Percentiles rank a stretch among this genome's conserved stretches.
These are phyloP conservation scores for Diplodia sapinea DNA, from an alignment of 2,329 filamentous ascomycete genomes.

Conservation along the genomic window DNA sequence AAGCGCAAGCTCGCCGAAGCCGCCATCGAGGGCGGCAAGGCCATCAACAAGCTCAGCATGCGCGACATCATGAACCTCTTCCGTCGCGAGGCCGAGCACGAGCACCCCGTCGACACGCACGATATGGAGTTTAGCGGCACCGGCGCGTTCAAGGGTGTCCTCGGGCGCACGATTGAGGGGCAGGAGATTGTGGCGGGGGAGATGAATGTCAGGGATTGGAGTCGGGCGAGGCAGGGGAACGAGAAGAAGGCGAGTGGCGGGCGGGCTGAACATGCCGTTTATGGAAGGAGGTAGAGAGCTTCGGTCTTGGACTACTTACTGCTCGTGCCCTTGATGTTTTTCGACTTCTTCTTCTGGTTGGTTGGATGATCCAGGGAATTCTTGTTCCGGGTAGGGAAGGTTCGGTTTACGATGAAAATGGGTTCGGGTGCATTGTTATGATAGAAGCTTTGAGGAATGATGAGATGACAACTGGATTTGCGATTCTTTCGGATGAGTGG, in stretches of 20 bases:
- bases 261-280: slow-evolving; percentile 49
- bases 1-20: slow-evolving; percentile 91
- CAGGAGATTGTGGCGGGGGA: slow-evolving; percentile 33
- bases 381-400: not conserved
- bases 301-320: not conserved
- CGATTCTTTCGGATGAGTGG: not conserved
- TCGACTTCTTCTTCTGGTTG: not conserved
- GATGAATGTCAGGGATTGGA: slow-evolving; percentile 36
- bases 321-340: not conserved
- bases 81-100: slow-evolving; percentile 67
- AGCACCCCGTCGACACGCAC: slow-evolving; percentile 34
- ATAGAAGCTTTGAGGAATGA: not conserved
- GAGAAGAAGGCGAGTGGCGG: slow-evolving; percentile 41
- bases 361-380: not conserved
- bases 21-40: slow-evolving; percentile 83
- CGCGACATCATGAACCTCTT: slow-evolving; percentile 94
- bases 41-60: slow-evolving; percentile 83
- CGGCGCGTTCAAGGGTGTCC: slow-evolving; percentile 21
- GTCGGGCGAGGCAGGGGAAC: slow-evolving; percentile 39
- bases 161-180: slow-evolving; percentile 34
- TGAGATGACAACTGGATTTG: not conserved
- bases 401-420: not conserved
- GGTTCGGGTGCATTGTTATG: not conserved
- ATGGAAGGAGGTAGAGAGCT: slow-evolving; percentile 48
- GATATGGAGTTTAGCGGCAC: slow-evolving; percentile 6